Evolutionary conservation across 2,329 filamentous ascomycete species (phyloP).

Genomic region (Epichloe bromicola): DNA sequence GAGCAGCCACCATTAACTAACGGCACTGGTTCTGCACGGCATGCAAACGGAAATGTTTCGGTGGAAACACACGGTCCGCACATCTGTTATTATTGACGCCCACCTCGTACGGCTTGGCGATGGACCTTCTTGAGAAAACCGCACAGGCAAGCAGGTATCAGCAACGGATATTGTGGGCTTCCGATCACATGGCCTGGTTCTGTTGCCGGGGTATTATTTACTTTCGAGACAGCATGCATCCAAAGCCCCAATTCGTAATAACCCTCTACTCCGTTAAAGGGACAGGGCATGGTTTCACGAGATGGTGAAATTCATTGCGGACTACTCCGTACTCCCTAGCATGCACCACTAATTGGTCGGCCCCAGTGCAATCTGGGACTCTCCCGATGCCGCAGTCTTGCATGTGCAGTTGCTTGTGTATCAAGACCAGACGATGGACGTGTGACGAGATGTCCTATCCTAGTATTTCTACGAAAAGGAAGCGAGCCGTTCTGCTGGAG

Average conservation of each 20-base stretch:
- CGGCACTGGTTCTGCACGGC: not conserved
- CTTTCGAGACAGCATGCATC: not conserved
- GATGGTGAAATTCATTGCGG: not conserved
- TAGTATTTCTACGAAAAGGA: too few species aligned
- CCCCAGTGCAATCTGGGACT: not conserved
- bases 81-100: not conserved
- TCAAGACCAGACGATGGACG: not conserved
- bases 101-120: not conserved
- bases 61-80: not conserved
- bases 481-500: too few species aligned
- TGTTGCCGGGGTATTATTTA: not conserved
- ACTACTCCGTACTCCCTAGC: too few species aligned
- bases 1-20: not conserved
- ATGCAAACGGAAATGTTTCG: not conserved
- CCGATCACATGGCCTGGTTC: not conserved
- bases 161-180: not conserved
- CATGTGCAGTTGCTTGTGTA: not conserved
- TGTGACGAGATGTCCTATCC: not conserved
- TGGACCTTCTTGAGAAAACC: not conserved
- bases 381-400: not conserved
- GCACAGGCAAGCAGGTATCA: not conserved
- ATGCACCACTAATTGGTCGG: not conserved
- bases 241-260: not conserved
- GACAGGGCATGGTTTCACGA: not conserved
- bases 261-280: not conserved